A percentile compares a stretch with the other conserved stretches of the same genome.
Conservation (phyloP, 129 eudicot species). For the Flaveria trinervia region DNA sequence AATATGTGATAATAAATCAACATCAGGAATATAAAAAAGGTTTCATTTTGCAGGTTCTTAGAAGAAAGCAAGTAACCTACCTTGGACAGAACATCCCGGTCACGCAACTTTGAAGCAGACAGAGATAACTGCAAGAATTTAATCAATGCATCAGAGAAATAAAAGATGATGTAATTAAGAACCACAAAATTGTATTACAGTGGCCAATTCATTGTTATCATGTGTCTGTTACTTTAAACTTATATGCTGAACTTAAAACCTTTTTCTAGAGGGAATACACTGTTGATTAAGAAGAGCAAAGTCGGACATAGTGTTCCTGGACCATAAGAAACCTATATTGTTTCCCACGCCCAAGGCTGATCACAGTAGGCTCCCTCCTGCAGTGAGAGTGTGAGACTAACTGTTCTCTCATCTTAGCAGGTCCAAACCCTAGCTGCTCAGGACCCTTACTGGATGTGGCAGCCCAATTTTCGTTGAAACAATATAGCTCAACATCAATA, state of each 20-base stretch:
- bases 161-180: conserved; percentile 11
- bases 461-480: too few relatives aligned
- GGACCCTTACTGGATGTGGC: too few relatives aligned
- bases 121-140: conserved; percentile 71
- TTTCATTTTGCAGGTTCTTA: background rate
- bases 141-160: conserved; percentile 29
- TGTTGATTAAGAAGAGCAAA: conserved; percentile 4
- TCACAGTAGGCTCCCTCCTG: too few relatives aligned
- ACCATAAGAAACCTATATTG: background rate
- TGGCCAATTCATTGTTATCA: conserved; percentile 20
- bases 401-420: too few relatives aligned
- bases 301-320: background rate
- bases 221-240: conserved; percentile 19
- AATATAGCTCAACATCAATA: background rate
- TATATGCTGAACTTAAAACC: background rate
- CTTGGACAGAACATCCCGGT: conserved; percentile 94
- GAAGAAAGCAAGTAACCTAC: conserved; percentile 39
- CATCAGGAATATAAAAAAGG: background rate
- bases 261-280: background rate
- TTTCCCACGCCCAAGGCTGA: too few relatives aligned
- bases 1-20: background rate
- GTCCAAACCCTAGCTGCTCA: too few relatives aligned
- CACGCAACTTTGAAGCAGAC: conserved; percentile 83
- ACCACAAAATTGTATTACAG: conserved; percentile 7
- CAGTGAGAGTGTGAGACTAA: too few relatives aligned